phyloP scores from a whole-genome alignment of 805 yeast species.

The Starmerella sp. region DNA sequence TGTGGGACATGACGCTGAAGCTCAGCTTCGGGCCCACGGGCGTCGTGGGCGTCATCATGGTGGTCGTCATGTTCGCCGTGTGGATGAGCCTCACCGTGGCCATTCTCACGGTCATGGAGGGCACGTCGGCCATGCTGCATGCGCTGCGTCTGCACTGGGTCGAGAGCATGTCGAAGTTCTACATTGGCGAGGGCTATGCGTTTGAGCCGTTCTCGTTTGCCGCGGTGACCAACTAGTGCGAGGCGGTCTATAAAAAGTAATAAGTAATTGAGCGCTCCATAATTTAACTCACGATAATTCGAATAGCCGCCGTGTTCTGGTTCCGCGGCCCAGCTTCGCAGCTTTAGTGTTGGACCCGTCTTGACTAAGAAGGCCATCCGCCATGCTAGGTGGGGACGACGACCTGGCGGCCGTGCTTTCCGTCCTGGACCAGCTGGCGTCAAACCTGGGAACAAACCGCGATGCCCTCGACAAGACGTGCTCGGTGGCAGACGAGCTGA shows the following conservation, averaged over 20 bases:
- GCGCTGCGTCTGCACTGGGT: slow-evolving; percentile 99
- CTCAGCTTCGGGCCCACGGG: slow-evolving; percentile 65
- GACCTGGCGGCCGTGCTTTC: slow-evolving; percentile 24
- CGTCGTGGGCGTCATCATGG: slow-evolving; percentile 53
- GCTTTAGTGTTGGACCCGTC: neutral
- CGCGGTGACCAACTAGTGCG: neutral
- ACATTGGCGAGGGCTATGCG: slow-evolving; percentile 90
- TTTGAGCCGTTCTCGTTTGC: slow-evolving; percentile 77
- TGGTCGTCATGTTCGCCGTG: slow-evolving; percentile 76
- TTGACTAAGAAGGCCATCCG: neutral
- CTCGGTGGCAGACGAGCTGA: slow-evolving; percentile 17
- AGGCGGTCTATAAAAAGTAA: neutral
- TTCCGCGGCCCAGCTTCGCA: neutral
- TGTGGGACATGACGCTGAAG: slow-evolving; percentile 91
- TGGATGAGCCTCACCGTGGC: slow-evolving; percentile 91
- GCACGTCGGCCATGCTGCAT: slow-evolving; percentile 98
- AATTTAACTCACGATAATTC: neutral
- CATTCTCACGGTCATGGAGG: slow-evolving; percentile 93
- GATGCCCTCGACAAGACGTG: slow-evolving; percentile 19
- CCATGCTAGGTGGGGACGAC: slow-evolving; percentile 21
- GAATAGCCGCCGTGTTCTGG: neutral
- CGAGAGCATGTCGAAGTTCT: slow-evolving; percentile 96
- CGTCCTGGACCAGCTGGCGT: slow-evolving; percentile 21
- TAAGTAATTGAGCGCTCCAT: neutral
- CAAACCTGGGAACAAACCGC: slow-evolving; percentile 19